Conservation (phyloP, 1,284 basidiomycete species). For the Sporisorium sorghi region DNA sequence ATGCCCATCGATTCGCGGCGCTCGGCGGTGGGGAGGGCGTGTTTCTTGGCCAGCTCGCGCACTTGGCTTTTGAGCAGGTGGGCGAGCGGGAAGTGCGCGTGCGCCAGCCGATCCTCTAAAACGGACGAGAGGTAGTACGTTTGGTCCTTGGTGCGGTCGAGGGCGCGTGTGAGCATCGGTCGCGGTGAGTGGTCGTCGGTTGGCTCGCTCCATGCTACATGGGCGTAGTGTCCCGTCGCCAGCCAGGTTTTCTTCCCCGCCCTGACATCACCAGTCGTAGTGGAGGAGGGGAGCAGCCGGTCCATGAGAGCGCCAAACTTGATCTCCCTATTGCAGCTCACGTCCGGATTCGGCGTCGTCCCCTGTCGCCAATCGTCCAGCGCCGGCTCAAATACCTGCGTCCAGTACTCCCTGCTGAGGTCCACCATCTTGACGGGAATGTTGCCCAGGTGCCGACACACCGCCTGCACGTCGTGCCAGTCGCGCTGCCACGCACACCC, state of each 20-base stretch:
- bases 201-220: slow-evolving; percentile 72
- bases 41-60: slow-evolving; percentile 79
- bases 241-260: slow-evolving; percentile 71
- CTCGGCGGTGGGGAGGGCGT: slow-evolving; percentile 80
- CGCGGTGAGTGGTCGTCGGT: neutral
- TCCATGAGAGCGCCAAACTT: slow-evolving; percentile 91
- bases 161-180: slow-evolving; percentile 50
- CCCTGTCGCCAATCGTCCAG: slow-evolving; percentile 60
- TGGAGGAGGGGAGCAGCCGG: slow-evolving; percentile 17
- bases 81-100: slow-evolving; percentile 76
- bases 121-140: slow-evolving; percentile 84
- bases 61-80: slow-evolving; percentile 73
- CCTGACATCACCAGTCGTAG: neutral
- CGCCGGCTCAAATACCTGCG: slow-evolving; percentile 63
- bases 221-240: slow-evolving; percentile 92
- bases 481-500: slow-evolving; percentile 96
- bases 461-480: slow-evolving; percentile 87
- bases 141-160: slow-evolving; percentile 80
- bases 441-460: slow-evolving; percentile 79
- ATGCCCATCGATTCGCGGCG: slow-evolving; percentile 92
- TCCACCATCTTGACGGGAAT: slow-evolving; percentile 71
- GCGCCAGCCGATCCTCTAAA: slow-evolving; percentile 54
- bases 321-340: slow-evolving; percentile 91
- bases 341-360: slow-evolving; percentile 87
- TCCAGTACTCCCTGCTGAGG: slow-evolving; percentile 61